phyloP scores from a whole-genome alignment of 2,329 filamentous ascomycete genomes.

The Simplicillium sp. region DNA sequence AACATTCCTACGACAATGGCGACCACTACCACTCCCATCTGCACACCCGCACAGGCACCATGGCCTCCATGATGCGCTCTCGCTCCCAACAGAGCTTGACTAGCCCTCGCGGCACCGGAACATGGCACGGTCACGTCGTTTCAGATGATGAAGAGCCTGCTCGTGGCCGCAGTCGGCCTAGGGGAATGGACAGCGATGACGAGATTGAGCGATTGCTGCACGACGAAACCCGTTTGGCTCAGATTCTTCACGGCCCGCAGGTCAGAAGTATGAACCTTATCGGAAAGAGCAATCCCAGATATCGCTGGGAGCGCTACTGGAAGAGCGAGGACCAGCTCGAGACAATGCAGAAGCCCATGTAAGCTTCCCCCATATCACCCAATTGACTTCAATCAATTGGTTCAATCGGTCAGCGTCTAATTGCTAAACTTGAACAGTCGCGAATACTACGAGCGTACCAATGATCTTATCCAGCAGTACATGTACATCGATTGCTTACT shows the following conservation, averaged over 20 bases:
- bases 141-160: conserved; percentile 11
- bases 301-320: conserved; percentile 81
- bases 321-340: conserved; percentile 68
- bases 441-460: conserved; percentile 81
- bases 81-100: conserved; percentile 23
- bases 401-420: neutral
- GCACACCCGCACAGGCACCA: conserved; percentile 24
- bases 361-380: no score
- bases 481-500: conserved; percentile 86
- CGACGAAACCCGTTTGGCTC: conserved; percentile 50
- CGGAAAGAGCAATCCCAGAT: conserved; percentile 77
- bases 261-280: conserved; percentile 81
- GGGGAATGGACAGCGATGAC: conserved; percentile 26
- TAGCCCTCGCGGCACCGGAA: conserved; percentile 13
- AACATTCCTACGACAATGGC: conserved; percentile 21
- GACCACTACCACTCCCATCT: conserved; percentile 19
- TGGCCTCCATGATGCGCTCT: conserved; percentile 27
- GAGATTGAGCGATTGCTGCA: conserved; percentile 32
- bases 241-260: conserved; percentile 56
- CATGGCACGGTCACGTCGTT: conserved; percentile 1
- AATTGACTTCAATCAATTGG: conserved; percentile 3
- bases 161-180: conserved; percentile 8
- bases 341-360: conserved; percentile 62
- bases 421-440: conserved; percentile 36
- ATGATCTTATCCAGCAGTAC: conserved; percentile 83